A percentile compares a stretch with the other conserved stretches of the same genome.
Evolutionary conservation across 345 rosid species (phyloP).

Genomic region (Mangifera indica): DNA sequence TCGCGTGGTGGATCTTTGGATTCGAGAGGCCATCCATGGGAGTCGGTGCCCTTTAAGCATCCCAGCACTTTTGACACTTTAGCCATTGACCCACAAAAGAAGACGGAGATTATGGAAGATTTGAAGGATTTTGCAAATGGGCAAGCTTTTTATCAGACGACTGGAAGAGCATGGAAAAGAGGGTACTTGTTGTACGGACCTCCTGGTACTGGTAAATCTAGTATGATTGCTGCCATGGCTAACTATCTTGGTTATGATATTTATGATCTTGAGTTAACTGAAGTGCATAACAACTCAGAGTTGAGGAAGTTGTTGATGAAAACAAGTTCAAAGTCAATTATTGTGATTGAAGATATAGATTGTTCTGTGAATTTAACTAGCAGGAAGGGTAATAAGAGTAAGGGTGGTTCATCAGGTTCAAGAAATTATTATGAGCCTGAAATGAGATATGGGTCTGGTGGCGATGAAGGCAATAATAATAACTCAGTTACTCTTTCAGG

Average conservation of each 20-base stretch:
- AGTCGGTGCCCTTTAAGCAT: constrained; percentile 90
- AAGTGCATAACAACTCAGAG: constrained; percentile 87
- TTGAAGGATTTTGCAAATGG: constrained; percentile 66
- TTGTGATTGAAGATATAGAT: constrained; percentile 91
- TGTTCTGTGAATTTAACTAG: constrained; percentile 75
- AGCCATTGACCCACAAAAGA: constrained; percentile 78
- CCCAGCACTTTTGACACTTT: constrained; percentile 90
- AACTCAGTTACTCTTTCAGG: constrained; percentile 84
- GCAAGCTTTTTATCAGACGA: constrained; percentile 67
- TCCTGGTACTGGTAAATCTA: constrained; percentile 94
- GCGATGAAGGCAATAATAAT: constrained; percentile 35
- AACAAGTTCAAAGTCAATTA: constrained; percentile 85
- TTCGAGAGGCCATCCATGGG: constrained; percentile 96
- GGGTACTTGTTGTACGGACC: constrained; percentile 90
- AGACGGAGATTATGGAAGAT: constrained; percentile 64
- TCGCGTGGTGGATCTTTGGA: constrained; percentile 87
- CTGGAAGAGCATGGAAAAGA: constrained; percentile 95
- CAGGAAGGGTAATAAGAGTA: constrained; percentile 53
- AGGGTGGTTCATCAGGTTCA: constrained; percentile 3
- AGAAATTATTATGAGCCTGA: constrained; percentile 49
- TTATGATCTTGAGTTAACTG: constrained; percentile 91
- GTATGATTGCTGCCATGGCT: constrained; percentile 99
- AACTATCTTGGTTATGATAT: constrained; percentile 85
- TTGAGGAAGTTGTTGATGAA: constrained; percentile 81
- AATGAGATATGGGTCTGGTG: constrained; percentile 39